Evolutionary conservation across 139 green algal species (phyloP).

Genomic region (Mychonastes homosphaera): DNA sequence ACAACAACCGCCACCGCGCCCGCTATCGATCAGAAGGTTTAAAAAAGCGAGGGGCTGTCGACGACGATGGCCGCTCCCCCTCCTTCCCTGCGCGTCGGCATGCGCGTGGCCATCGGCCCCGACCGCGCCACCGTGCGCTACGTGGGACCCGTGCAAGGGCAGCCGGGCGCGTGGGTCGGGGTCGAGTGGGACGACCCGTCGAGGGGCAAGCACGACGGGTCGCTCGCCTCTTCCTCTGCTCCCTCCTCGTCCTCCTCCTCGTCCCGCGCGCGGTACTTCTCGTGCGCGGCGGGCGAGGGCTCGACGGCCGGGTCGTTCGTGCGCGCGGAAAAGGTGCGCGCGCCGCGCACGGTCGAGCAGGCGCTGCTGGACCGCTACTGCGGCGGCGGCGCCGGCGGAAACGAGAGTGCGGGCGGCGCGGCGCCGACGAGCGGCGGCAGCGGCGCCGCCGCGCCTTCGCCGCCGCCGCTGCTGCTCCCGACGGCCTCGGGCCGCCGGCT

Average conservation of each 20-base stretch:
- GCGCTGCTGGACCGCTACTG: conserved; percentile 49
- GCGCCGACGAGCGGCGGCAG: too few species aligned
- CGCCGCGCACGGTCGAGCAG: conserved; percentile 28
- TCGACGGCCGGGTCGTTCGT: conserved; percentile 53
- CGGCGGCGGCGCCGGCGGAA: conserved; percentile 27
- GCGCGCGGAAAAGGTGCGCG: conserved; percentile 40
- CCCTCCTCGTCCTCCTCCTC: too few species aligned
- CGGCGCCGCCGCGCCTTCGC: conserved; percentile 21
- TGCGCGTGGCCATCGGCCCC: conserved; percentile 29
- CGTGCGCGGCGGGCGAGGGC: neutral
- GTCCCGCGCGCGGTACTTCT: conserved; percentile 59
- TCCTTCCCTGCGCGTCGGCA: too few species aligned
- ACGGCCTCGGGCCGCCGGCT: conserved; percentile 24
- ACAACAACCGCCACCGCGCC: too few species aligned
- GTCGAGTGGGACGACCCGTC: conserved; percentile 73
- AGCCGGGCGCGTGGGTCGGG: conserved; percentile 62
- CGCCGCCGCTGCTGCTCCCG: conserved; percentile 38
- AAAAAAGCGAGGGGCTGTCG: too few species aligned
- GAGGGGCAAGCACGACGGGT: conserved; percentile 74
- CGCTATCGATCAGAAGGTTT: too few species aligned
- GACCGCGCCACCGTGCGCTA: conserved; percentile 62
- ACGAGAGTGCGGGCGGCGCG: too few species aligned
- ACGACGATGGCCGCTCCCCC: too few species aligned
- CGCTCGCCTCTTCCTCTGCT: too few species aligned
- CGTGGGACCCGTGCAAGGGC: conserved; percentile 43